Conservation (phyloP, 1,139 yeast genomes). For the Scheffersomyces stambukii region DNA sequence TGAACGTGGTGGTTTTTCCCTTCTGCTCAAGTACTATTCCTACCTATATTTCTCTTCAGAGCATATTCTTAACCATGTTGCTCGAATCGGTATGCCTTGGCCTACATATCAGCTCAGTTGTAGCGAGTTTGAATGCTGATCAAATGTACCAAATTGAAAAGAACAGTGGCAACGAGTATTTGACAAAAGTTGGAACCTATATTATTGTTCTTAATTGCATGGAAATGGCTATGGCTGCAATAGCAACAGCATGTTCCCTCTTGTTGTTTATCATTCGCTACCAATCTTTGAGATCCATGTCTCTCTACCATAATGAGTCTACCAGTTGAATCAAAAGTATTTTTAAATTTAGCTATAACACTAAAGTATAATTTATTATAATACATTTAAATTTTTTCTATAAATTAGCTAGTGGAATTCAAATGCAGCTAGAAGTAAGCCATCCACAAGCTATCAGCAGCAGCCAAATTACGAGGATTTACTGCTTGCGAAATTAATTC, state of each 20-base stretch:
- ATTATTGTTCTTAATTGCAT: conserved; percentile 14
- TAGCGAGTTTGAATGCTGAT: conserved; percentile 17
- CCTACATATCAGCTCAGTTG: conserved; percentile 16
- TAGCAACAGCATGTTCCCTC: conserved; percentile 11
- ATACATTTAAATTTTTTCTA: too few relatives aligned
- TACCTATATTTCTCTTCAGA: conserved; percentile 14
- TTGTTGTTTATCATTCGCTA: conserved; percentile 4
- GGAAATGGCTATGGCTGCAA: conserved; percentile 11
- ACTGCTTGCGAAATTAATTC: conserved; percentile 95
- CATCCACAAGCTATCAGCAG: conserved; percentile 94
- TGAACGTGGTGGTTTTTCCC: conserved; percentile 20
- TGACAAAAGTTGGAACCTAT: conserved; percentile 23
- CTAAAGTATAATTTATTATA: background rate
- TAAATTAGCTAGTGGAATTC: too few relatives aligned
- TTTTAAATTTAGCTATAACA: conserved; percentile 3
- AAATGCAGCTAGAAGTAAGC: conserved; percentile 59
- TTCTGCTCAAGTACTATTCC: conserved; percentile 19
- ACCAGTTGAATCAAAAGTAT: background rate
- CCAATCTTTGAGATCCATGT: too few relatives aligned
- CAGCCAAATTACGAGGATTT: conserved; percentile 89
- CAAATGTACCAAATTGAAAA: conserved; percentile 24
- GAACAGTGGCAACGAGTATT: conserved; percentile 8
- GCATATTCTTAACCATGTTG: conserved; percentile 10
- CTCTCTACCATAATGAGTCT: conserved; percentile 1
- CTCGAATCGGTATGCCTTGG: conserved; percentile 21